A percentile compares a stretch with the other conserved stretches of the same genome.
Evolutionary conservation across 371 early-diverging fungal species (phyloP).

Genomic region (Synchytrium microbalum): DNA sequence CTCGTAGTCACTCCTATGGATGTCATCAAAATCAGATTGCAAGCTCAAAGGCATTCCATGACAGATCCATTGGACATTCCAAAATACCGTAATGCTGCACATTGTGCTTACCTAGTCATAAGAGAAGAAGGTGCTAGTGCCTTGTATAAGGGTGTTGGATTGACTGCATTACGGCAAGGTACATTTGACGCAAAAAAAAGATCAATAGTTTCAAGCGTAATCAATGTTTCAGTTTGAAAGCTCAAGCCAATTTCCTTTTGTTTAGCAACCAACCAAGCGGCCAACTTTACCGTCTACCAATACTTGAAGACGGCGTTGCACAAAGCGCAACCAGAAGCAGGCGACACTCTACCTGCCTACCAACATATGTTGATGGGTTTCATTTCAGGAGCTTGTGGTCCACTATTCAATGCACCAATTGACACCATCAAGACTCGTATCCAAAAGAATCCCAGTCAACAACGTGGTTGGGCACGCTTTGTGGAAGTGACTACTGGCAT

Average conservation of each 20-base stretch:
- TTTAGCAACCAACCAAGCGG: conserved; percentile 95
- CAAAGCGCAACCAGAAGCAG: conserved; percentile 45
- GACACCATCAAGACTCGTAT: conserved; percentile 98
- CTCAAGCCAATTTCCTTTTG: too few species aligned
- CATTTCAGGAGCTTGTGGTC: conserved; percentile 86
- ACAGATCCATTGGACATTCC: conserved; percentile 82
- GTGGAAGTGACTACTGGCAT: conserved; percentile 60
- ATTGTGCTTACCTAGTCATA: conserved; percentile 62
- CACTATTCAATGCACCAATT: conserved; percentile 92
- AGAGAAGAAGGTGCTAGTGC: conserved; percentile 73
- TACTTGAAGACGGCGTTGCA: conserved; percentile 70
- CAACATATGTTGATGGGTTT: conserved; percentile 87
- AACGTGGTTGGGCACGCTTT: conserved; percentile 78
- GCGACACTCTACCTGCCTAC: conserved; percentile 83
- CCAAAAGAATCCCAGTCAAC: conserved; percentile 67
- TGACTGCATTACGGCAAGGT: conserved; percentile 93
- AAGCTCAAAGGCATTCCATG: conserved; percentile 93
- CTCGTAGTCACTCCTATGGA: conserved; percentile 98
- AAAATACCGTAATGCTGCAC: conserved; percentile 62
- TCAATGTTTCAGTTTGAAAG: too few species aligned
- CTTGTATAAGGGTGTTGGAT: conserved; percentile 66
- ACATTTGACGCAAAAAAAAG: too few species aligned
- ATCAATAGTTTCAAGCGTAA: too few species aligned
- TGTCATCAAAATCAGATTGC: conserved; percentile 92
- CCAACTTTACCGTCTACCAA: conserved; percentile 96